These are phyloP conservation scores for Maudiozyma saulgeensis DNA, from an alignment of 805 yeast genomes.

Conservation along the genomic window DNA sequence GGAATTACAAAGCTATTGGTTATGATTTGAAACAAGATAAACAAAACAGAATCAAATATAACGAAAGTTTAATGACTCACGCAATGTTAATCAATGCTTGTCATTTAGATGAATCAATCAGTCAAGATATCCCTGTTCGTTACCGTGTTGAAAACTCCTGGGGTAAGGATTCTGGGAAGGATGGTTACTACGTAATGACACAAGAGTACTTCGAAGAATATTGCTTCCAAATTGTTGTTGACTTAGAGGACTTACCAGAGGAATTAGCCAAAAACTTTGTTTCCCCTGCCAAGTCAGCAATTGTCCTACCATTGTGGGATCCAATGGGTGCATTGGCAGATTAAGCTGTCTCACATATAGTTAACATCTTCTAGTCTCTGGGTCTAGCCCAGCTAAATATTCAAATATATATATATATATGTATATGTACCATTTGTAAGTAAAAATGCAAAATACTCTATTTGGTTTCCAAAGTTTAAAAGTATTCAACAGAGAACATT, in stretches of 20 bases:
- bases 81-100: slow-evolving; percentile 84
- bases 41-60: slow-evolving; percentile 59
- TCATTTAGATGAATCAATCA: slow-evolving; percentile 45
- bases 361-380: neutral
- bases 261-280: slow-evolving; percentile 30
- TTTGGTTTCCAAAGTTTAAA: too few relatives aligned
- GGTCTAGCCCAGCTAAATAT: neutral
- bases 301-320: slow-evolving; percentile 65
- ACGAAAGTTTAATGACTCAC: slow-evolving; percentile 76
- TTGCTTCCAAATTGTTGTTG: slow-evolving; percentile 63
- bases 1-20: slow-evolving; percentile 54
- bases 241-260: slow-evolving; percentile 38
- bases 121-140: slow-evolving; percentile 46
- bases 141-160: slow-evolving; percentile 74
- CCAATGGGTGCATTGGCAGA: slow-evolving; percentile 70
- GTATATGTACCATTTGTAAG: neutral
- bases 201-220: slow-evolving; percentile 68
- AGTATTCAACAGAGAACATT: too few relatives aligned
- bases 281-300: slow-evolving; percentile 38
- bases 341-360: neutral
- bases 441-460: too few relatives aligned
- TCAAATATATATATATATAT: neutral
- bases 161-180: slow-evolving; percentile 59
- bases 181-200: slow-evolving; percentile 63
- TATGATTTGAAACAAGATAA: slow-evolving; percentile 45